phyloP scores from a whole-genome alignment of 78 protist genomes.

The Isochrysis galbana region DNA sequence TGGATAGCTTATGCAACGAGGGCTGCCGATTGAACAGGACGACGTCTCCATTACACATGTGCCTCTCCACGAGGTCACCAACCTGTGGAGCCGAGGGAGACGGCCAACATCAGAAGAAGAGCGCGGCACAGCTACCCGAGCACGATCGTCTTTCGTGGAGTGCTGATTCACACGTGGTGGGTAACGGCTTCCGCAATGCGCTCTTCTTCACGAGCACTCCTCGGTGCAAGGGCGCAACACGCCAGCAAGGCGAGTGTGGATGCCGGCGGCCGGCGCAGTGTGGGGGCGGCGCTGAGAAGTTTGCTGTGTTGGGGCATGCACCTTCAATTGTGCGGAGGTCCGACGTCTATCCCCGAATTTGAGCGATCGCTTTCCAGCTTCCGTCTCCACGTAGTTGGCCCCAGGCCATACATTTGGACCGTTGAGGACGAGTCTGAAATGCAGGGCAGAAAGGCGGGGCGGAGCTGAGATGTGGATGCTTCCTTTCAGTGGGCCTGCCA shows the following conservation, averaged over 20 bases:
- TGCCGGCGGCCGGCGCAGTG: background rate
- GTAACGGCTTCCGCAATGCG: background rate
- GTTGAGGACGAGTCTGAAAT: constrained; percentile 65
- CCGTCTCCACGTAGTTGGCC: constrained; percentile 76
- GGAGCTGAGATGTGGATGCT: no score
- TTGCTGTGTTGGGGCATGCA: background rate
- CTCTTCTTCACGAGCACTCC: background rate
- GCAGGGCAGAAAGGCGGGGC: no score
- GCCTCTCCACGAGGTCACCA: constrained; percentile 96
- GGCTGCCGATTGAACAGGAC: constrained; percentile 99
- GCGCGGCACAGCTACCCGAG: background rate
- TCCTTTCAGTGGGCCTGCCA: no score
- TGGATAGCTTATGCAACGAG: constrained; percentile 94
- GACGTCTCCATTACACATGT: constrained; percentile 82
- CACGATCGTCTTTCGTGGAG: background rate
- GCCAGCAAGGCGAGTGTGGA: background rate
- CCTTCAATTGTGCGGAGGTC: background rate
- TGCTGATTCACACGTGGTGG: background rate
- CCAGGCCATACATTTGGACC: constrained; percentile 86
- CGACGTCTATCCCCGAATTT: constrained; percentile 70
- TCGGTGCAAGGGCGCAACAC: background rate
- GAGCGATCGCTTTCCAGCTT: constrained; percentile 39
- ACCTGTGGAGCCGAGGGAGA: background rate
- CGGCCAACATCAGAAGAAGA: background rate
- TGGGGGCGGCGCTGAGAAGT: no score